A percentile compares a stretch with the other conserved stretches of the same genome.
phyloP scores from a whole-genome alignment of 257 asterid species.

The Solanum phureja region DNA sequence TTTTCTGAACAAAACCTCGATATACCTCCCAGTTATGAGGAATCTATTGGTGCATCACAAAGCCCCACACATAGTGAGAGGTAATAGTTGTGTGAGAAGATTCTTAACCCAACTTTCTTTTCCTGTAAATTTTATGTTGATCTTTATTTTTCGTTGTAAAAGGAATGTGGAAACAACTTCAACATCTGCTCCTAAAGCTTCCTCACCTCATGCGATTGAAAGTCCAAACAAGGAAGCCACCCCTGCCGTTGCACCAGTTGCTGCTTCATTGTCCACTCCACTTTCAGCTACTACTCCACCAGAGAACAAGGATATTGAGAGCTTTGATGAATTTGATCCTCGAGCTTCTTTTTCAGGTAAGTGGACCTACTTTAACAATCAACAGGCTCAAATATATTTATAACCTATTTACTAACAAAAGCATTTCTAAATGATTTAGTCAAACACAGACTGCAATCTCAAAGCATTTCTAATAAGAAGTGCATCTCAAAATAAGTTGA shows the following conservation, averaged over 20 bases:
- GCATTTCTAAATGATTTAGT: neutral
- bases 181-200: slow-evolving; percentile 53
- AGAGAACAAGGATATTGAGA: slow-evolving; percentile 34
- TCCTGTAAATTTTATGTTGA: slow-evolving; percentile 7
- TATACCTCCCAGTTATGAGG: slow-evolving; percentile 89
- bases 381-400: neutral
- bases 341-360: slow-evolving; percentile 80
- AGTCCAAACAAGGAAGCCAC: slow-evolving; percentile 42
- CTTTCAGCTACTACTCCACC: slow-evolving; percentile 34
- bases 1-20: slow-evolving; percentile 59
- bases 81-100: slow-evolving; percentile 18
- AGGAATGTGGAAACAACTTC: slow-evolving; percentile 68
- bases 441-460: neutral
- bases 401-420: neutral
- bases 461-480: neutral
- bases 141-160: slow-evolving; percentile 15
- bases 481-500: neutral
- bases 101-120: neutral
- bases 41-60: slow-evolving; percentile 55
- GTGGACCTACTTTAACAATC: neutral
- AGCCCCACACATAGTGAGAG: slow-evolving; percentile 70
- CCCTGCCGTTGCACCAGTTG: slow-evolving; percentile 27
- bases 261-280: slow-evolving; percentile 45
- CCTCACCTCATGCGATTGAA: slow-evolving; percentile 36
- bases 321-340: slow-evolving; percentile 93